phyloP scores from a whole-genome alignment of 257 asterid species.

The Jacaranda mimosifolia region DNA sequence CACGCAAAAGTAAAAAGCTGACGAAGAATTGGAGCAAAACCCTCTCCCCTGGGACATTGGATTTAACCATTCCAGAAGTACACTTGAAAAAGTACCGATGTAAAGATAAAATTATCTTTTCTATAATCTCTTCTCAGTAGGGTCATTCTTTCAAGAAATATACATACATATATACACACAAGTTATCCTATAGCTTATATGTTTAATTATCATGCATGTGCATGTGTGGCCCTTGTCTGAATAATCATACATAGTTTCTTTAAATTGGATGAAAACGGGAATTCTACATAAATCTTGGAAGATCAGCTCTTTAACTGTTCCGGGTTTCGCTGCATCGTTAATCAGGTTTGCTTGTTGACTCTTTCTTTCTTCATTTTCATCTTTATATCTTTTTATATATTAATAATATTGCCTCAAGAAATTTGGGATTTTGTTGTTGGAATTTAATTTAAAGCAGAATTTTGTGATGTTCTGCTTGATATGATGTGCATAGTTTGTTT shows the following conservation, averaged over 20 bases:
- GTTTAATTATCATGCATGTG: constrained; percentile 19
- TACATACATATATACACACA: no score
- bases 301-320: neutral
- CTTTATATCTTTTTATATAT: no score
- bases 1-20: neutral
- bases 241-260: neutral
- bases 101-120: neutral
- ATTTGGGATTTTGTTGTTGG: neutral
- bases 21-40: neutral
- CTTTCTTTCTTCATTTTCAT: no score
- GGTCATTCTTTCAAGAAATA: no score
- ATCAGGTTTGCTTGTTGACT: constrained; percentile 36
- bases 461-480: no score
- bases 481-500: neutral
- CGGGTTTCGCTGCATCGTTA: constrained; percentile 6
- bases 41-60: no score
- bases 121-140: neutral
- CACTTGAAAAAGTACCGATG: neutral
- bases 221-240: constrained; percentile 7
- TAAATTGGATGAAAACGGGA: neutral
- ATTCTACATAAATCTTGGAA: neutral
- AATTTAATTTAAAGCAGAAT: neutral
- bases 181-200: no score
- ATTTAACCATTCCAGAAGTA: no score
- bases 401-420: neutral